Conservation (phyloP, 108 stramenopile species). For the Cyclotella cryptica region DNA sequence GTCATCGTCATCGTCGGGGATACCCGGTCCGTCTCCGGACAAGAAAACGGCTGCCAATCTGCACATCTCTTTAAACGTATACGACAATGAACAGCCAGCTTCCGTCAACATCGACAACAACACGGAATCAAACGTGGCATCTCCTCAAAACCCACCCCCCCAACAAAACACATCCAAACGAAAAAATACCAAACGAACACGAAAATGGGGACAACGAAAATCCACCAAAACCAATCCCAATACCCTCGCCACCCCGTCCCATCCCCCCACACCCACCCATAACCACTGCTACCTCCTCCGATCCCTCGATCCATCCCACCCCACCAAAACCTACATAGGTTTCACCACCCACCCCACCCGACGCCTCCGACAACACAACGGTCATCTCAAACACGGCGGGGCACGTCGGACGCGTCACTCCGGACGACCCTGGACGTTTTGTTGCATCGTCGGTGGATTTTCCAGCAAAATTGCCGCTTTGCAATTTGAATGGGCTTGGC, state of each 20-base stretch:
- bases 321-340: conserved; percentile 58
- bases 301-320: conserved; percentile 53
- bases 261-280: background rate
- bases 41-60: background rate
- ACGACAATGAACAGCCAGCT: background rate
- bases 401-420: conserved; percentile 67
- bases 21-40: conserved; percentile 6
- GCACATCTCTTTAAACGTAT: background rate
- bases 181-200: background rate
- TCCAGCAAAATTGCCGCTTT: conserved; percentile 66
- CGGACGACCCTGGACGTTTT: conserved; percentile 80
- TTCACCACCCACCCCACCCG: conserved; percentile 65
- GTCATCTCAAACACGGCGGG: conserved; percentile 70
- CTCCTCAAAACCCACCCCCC: background rate
- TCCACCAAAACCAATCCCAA: background rate
- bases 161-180: background rate
- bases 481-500: conserved; percentile 90
- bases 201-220: conserved; percentile 1
- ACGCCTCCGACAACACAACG: conserved; percentile 80
- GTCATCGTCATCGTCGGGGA: conserved; percentile 8
- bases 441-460: conserved; percentile 67
- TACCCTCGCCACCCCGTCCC: background rate
- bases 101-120: background rate
- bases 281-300: conserved; percentile 67
- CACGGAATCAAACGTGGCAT: background rate